Evolutionary conservation across 768 basidiomycete species (phyloP), one percentile per base, ranked within the genome.

Genomic region (Pleurotus giganteus): DNA sequence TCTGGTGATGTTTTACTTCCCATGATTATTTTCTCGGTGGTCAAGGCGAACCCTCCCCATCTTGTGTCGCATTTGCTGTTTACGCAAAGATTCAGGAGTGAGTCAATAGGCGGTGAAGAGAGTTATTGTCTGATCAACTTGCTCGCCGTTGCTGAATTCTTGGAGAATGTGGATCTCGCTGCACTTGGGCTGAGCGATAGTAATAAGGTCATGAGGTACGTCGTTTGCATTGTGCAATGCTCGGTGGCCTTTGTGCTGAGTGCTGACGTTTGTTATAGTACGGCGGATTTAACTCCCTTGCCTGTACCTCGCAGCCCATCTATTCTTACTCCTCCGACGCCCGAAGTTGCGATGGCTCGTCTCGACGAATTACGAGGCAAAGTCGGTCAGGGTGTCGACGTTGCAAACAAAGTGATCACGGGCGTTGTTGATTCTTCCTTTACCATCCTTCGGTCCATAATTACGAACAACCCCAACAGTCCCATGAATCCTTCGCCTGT

Each of bases 111-210:
- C 0, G 94, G 94, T 2, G 94, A 98, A 64, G 91, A 92, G 63
- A 86, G 85, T 45, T 99, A 94, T 63, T 98, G 94, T 56, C 78
- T 96, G 36, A 90, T 98, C 67, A 98, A 97, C 69, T 75, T 97
- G 34, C 85, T 95, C 77, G 96, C 96, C 9, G 94, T 96, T 4
- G 91, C 91, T 1, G 95, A 98, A 66, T 99, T 98, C 67, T 75
- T 98, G 49, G 94, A 96, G 72, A 91, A 94, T 65, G 93, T 98
- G 31, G 94, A 98, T 71, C 75, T 97, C 54, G 86, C 80, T 61
- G 76, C 73, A 19, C 61, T 82, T n/a, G 80, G 79, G 4, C 69
- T 92, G 4, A 82, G 79, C 4, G 84, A 86, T 49, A 79, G 78
- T 29, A 75, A 53, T 47, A 71, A 72, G 54, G 74, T 74, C 11